A percentile compares a stretch with the other conserved stretches of the same genome.
Conservation (phyloP, 805 yeast species). For the Wickerhamiella musiphila region DNA sequence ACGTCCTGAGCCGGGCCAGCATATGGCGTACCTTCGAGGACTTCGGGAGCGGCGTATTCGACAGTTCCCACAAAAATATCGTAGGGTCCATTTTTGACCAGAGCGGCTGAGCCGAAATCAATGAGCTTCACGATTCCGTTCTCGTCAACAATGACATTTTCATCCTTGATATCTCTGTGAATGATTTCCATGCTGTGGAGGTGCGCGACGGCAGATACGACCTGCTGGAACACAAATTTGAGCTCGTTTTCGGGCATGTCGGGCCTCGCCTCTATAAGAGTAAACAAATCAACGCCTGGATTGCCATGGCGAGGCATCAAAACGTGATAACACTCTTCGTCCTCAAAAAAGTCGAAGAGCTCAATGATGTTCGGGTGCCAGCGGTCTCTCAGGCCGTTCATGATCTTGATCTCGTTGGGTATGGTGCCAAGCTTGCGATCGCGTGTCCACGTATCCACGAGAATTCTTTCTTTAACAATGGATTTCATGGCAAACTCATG, state of each 20-base stretch:
- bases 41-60: conserved; percentile 97
- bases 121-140: conserved; percentile 62
- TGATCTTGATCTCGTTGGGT: conserved; percentile 89
- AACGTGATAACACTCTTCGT: conserved; percentile 70
- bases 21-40: conserved; percentile 70
- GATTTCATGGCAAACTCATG: conserved; percentile 61
- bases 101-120: conserved; percentile 93
- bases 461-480: conserved; percentile 77
- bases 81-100: conserved; percentile 79
- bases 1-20: conserved; percentile 91
- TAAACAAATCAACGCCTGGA: conserved; percentile 87
- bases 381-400: conserved; percentile 49
- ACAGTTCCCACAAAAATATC: conserved; percentile 95
- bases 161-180: conserved; percentile 91
- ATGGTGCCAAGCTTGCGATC: conserved; percentile 83
- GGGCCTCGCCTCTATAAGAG: conserved; percentile 70
- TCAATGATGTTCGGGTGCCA: conserved; percentile 83
- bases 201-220: conserved; percentile 62
- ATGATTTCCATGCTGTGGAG: conserved; percentile 74
- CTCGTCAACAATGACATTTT: conserved; percentile 74
- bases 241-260: conserved; percentile 70
- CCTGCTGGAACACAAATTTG: conserved; percentile 59
- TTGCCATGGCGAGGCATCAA: conserved; percentile 83
- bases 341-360: conserved; percentile 84
- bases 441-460: conserved; percentile 95